Conservation (phyloP, 192 early-diverging fungal genomes). For the Coemansia sp. region DNA sequence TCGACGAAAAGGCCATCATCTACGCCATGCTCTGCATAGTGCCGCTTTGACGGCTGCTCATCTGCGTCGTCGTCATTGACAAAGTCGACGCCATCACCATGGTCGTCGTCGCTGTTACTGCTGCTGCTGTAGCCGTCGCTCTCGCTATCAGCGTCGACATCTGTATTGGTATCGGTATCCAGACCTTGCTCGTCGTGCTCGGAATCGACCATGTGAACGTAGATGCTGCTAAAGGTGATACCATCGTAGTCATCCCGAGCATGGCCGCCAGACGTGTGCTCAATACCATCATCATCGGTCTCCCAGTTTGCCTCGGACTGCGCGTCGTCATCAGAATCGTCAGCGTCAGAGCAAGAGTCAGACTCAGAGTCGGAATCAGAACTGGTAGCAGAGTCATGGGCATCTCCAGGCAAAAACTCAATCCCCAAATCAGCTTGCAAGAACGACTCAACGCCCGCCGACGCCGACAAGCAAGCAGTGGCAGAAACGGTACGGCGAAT, state of each 20-base stretch:
- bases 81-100: neutral
- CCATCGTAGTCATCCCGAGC: conserved; percentile 6
- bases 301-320: conserved; percentile 10
- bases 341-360: conserved; percentile 2
- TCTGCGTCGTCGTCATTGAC: neutral
- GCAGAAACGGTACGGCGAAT: conserved; percentile 33
- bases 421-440: conserved; percentile 15
- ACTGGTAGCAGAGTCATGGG: conserved; percentile 7
- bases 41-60: neutral
- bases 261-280: neutral
- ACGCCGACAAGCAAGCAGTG: conserved; percentile 4
- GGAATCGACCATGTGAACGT: neutral
- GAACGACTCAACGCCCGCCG: neutral
- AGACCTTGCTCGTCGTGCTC: conserved; percentile 8
- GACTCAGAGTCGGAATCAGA: neutral
- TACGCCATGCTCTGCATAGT: neutral
- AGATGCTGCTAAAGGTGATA: conserved; percentile 8
- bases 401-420: conserved; percentile 16
- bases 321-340: conserved; percentile 1
- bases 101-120: conserved; percentile 7
- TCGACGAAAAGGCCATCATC: conserved; percentile 31
- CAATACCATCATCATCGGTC: neutral
- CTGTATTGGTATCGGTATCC: conserved; percentile 8
- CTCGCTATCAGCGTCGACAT: conserved; percentile 11
- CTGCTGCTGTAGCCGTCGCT: conserved; percentile 6